Evolutionary conservation across 257 asterid genomes (phyloP).

Genomic region (Eustoma russellianum): DNA sequence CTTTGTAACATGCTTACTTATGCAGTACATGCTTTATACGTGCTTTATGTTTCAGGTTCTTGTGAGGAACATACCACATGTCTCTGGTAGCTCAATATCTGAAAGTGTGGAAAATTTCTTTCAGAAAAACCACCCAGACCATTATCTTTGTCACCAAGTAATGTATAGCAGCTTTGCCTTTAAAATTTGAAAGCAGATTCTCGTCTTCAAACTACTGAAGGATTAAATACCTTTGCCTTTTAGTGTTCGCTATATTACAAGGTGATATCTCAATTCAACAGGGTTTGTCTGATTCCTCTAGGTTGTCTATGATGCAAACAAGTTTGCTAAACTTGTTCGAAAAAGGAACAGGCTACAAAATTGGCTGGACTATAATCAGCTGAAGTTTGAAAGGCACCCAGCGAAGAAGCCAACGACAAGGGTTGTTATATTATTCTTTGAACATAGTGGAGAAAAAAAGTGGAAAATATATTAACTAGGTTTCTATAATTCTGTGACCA

Average conservation of each 20-base stretch:
- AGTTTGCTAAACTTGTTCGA: constrained; percentile 61
- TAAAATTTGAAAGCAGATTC: background rate
- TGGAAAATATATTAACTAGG: background rate
- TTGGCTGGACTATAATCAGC: constrained; percentile 91
- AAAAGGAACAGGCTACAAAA: constrained; percentile 72
- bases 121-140: constrained; percentile 71
- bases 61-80: constrained; percentile 76
- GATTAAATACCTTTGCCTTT: background rate
- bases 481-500: background rate
- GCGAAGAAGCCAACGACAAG: constrained; percentile 70
- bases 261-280: too few species aligned
- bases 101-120: constrained; percentile 71
- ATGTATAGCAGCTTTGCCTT: constrained; percentile 3
- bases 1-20: background rate
- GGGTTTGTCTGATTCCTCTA: constrained; percentile 12
- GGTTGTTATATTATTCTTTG: constrained; percentile 27
- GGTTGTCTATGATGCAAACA: constrained; percentile 89
- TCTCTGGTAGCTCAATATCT: constrained; percentile 59
- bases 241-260: too few species aligned
- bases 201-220: background rate
- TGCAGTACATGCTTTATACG: background rate
- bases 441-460: background rate
- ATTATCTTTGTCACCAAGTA: constrained; percentile 96
- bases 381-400: constrained; percentile 82
- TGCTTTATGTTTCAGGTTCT: constrained; percentile 54